Conservation (phyloP, 2,329 filamentous ascomycete species). For the Sodiomyces alkalinus region DNA sequence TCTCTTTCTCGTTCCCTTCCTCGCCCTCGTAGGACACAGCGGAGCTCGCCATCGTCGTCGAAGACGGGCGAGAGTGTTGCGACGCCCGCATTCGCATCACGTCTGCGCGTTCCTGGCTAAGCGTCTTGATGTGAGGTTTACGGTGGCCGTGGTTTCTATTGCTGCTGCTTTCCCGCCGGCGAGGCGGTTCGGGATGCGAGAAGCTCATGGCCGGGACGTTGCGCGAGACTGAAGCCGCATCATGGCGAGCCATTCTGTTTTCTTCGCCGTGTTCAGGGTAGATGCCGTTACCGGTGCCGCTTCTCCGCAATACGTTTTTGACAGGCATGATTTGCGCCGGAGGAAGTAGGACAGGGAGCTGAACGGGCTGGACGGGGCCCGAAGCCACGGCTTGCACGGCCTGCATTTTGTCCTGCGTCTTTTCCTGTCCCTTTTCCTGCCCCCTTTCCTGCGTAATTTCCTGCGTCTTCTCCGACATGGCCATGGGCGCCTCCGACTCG, state of each 20-base stretch:
- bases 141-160: slow-evolving; percentile 6
- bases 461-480: too few species aligned
- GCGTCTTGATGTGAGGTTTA: slow-evolving; percentile 1
- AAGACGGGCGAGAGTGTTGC: slow-evolving; percentile 11
- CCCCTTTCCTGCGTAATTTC: too few species aligned
- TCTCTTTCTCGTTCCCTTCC: too few species aligned
- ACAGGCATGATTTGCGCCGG: slow-evolving; percentile 1
- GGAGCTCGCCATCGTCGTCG: slow-evolving; percentile 22
- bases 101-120: slow-evolving; percentile 5
- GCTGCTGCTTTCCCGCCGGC: slow-evolving; percentile 7
- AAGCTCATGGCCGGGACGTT: slow-evolving; percentile 10
- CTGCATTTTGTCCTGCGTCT: too few species aligned
- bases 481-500: slow-evolving; percentile 12
- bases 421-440: too few species aligned
- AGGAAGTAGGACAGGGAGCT: not conserved
- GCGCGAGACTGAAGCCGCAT: slow-evolving; percentile 4
- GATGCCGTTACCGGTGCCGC: too few species aligned
- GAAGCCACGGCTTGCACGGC: too few species aligned
- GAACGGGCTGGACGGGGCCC: not conserved
- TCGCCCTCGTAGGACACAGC: slow-evolving; percentile 2
- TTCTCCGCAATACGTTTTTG: too few species aligned
- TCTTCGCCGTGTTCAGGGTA: too few species aligned
- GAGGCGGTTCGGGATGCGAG: slow-evolving; percentile 8
- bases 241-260: too few species aligned
- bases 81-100: too few species aligned